Conservation (phyloP, 202 grass and related monocot genomes). For the Elaeis oleifera region DNA sequence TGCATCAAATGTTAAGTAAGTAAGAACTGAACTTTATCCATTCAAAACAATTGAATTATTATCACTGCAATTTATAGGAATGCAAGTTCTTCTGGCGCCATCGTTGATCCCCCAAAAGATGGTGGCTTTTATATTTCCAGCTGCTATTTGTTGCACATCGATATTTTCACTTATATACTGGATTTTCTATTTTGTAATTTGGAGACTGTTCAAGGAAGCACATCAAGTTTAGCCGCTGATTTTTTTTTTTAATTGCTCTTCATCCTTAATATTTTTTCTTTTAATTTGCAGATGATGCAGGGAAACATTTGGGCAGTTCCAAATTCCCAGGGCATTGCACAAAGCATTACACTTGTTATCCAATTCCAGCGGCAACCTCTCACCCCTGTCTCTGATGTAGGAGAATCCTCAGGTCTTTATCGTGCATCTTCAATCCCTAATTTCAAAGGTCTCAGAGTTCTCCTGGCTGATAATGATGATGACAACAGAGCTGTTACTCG, state of each 20-base stretch:
- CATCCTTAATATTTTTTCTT: not conserved
- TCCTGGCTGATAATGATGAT: conserved; percentile 53
- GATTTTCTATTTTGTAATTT: too few species aligned
- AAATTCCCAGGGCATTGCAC: conserved; percentile 36
- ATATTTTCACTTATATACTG: too few species aligned
- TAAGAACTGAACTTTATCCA: too few species aligned
- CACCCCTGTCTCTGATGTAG: conserved; percentile 1
- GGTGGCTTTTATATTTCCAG: too few species aligned
- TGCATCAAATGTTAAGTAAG: too few species aligned
- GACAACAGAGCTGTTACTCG: conserved; percentile 35
- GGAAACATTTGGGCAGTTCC: conserved; percentile 70
- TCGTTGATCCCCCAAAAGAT: too few species aligned
- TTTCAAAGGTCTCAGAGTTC: conserved; percentile 41
- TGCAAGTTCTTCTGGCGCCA: too few species aligned
- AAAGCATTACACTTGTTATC: conserved; percentile 61
- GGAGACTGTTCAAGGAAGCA: too few species aligned
- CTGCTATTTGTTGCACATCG: too few species aligned
- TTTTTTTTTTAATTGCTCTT: not conserved
- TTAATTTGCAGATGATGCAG: conserved; percentile 56
- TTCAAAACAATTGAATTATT: too few species aligned
- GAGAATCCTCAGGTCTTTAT: conserved; percentile 34
- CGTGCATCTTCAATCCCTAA: conserved; percentile 28
- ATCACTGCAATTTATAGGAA: too few species aligned
- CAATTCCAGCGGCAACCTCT: conserved; percentile 47
- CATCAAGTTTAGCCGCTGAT: not conserved